Evolutionary conservation across 2,329 filamentous ascomycete species (phyloP).

Genomic region (Cercospora citrullina): DNA sequence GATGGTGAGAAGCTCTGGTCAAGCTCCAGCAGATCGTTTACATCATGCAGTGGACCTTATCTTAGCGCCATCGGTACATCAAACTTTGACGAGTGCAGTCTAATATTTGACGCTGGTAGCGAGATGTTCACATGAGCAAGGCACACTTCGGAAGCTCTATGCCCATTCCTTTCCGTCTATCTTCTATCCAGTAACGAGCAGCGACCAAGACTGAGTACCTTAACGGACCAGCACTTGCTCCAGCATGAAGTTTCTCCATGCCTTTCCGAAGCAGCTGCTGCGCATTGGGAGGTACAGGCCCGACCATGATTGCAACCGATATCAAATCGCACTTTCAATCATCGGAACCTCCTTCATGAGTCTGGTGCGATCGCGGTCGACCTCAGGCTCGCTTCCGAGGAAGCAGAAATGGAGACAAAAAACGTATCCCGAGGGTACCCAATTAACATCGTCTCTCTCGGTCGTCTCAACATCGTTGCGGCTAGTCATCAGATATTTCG

Average conservation of each 20-base stretch:
- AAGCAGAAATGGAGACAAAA: background rate
- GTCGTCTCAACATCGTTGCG: background rate
- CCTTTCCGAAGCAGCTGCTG: background rate
- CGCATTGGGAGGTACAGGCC: background rate
- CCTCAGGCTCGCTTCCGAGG: background rate
- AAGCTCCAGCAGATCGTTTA: constrained; percentile 3
- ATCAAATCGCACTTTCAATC: background rate
- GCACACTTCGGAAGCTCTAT: background rate
- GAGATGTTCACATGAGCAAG: background rate
- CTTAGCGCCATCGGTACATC: background rate
- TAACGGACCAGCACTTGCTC: background rate
- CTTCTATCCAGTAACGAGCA: background rate
- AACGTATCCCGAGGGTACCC: background rate
- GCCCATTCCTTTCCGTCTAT: background rate
- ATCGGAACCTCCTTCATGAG: background rate
- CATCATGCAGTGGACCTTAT: background rate
- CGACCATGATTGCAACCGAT: background rate
- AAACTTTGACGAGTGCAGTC: background rate
- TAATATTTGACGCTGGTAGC: background rate
- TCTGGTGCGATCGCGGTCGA: background rate
- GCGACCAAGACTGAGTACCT: background rate
- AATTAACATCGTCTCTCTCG: background rate
- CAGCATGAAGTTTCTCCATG: background rate
- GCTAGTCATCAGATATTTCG: background rate
- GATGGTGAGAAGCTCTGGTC: constrained; percentile 2